Percentiles rank a stretch among this genome's conserved stretches.
Conservation (phyloP, 2,329 filamentous ascomycete genomes). For the Pestalotiopsis fici region DNA sequence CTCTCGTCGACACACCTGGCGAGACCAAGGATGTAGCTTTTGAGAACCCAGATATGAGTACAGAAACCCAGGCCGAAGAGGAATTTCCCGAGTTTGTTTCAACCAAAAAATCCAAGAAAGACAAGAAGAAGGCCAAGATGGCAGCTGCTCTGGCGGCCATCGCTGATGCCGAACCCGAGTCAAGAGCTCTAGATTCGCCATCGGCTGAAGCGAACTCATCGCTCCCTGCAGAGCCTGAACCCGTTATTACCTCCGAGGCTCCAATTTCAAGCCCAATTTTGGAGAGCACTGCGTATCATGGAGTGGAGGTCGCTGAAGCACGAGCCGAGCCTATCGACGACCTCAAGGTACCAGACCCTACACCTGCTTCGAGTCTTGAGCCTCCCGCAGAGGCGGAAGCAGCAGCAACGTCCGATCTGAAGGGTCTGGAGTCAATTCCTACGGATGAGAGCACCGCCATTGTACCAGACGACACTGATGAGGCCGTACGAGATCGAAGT, state of each 20-base stretch:
- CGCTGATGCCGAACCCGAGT: slow-evolving; percentile 1
- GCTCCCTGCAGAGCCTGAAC: not conserved
- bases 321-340: not conserved
- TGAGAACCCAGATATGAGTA: not conserved
- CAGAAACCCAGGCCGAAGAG: not conserved
- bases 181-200: too few relatives aligned
- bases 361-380: not conserved
- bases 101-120: slow-evolving; percentile 29
- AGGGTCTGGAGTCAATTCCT: not conserved
- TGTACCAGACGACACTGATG: not conserved
- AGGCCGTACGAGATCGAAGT: not conserved
- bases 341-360: not conserved
- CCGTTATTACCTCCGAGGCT: not conserved
- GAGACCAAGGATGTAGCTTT: not conserved
- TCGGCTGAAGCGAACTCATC: not conserved
- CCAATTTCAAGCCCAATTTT: not conserved
- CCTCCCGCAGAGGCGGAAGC: not conserved
- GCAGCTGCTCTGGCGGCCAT: not conserved
- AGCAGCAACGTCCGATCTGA: not conserved
- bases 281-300: not conserved
- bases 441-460: too few relatives aligned
- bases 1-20: not conserved
- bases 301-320: not conserved
- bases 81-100: slow-evolving; percentile 15
- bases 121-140: slow-evolving; percentile 23